Percentiles rank a stretch among this genome's conserved stretches.
phyloP scores from a whole-genome alignment of 148 eudicot genomes.

The Fagopyrum homotropicum region DNA sequence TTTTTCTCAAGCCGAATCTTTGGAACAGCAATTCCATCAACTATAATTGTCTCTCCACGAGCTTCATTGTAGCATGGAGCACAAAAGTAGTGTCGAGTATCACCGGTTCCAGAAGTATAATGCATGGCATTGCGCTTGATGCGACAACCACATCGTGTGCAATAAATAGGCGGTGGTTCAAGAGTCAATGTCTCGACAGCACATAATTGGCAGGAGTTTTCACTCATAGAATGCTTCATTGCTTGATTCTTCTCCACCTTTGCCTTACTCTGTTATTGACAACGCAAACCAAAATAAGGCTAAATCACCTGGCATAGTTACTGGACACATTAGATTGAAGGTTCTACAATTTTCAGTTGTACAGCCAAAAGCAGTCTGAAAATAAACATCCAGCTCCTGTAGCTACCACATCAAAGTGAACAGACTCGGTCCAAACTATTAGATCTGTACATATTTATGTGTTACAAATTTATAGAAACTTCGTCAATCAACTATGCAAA shows the following conservation, averaged over 20 bases:
- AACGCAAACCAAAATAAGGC: not conserved
- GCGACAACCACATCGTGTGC: conserved; percentile 81
- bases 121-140: conserved; percentile 86
- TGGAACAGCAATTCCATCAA: conserved; percentile 59
- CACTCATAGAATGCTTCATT: conserved; percentile 80
- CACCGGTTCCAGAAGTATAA: conserved; percentile 73
- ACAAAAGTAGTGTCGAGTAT: conserved; percentile 73
- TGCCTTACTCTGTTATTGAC: conserved; percentile 60
- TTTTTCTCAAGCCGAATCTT: conserved; percentile 76
- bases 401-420: not conserved
- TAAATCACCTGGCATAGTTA: not conserved
- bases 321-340: not conserved
- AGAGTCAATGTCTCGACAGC: conserved; percentile 88
- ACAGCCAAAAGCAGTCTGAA: not conserved
- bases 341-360: not conserved
- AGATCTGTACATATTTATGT: not conserved
- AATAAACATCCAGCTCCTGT: not conserved
- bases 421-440: not conserved
- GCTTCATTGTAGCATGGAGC: conserved; percentile 78
- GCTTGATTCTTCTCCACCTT: conserved; percentile 88
- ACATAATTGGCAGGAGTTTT: conserved; percentile 92
- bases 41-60: conserved; percentile 73
- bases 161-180: conserved; percentile 91
- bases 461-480: not conserved
- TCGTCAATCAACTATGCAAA: not conserved